phyloP scores from a whole-genome alignment of 345 rosid species.

The Viola odorata region DNA sequence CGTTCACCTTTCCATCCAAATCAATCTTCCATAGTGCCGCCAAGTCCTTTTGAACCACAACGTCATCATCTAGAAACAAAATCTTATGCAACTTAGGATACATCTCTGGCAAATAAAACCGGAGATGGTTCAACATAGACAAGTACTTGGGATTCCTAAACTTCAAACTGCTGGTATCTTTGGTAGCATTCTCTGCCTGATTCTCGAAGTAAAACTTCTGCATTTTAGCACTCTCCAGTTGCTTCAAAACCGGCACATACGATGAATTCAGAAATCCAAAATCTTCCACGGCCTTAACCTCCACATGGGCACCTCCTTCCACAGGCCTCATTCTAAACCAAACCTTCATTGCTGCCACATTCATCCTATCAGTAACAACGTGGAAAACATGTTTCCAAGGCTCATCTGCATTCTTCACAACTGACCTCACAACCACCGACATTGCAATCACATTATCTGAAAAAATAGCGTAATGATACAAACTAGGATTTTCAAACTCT shows the following conservation, averaged over 20 bases:
- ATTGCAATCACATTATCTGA: constrained; percentile 88
- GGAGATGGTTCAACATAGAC: constrained; percentile 72
- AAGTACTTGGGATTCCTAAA: constrained; percentile 55
- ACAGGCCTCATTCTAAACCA: constrained; percentile 94
- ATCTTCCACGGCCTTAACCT: constrained; percentile 74
- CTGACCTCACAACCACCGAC: constrained; percentile 87
- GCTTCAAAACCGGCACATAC: constrained; percentile 66
- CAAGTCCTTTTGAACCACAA: constrained; percentile 93
- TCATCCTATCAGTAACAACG: constrained; percentile 76
- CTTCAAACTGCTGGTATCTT: constrained; percentile 35
- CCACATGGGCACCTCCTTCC: constrained; percentile 64
- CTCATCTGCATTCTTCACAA: constrained; percentile 70
- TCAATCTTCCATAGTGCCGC: constrained; percentile 78
- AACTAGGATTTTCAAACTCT: constrained; percentile 66
- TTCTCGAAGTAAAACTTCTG: constrained; percentile 46
- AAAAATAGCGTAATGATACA: constrained; percentile 75
- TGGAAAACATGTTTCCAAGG: constrained; percentile 84
- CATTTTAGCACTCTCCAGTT: constrained; percentile 54
- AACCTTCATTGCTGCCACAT: constrained; percentile 87
- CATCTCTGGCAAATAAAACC: constrained; percentile 90
- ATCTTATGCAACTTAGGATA: constrained; percentile 75
- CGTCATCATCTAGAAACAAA: constrained; percentile 81
- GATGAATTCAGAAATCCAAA: constrained; percentile 59
- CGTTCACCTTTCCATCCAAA: constrained; percentile 84
- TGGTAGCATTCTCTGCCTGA: constrained; percentile 39